Conservation (phyloP, 176 grass and related monocot genomes). For the Poa pratensis region DNA sequence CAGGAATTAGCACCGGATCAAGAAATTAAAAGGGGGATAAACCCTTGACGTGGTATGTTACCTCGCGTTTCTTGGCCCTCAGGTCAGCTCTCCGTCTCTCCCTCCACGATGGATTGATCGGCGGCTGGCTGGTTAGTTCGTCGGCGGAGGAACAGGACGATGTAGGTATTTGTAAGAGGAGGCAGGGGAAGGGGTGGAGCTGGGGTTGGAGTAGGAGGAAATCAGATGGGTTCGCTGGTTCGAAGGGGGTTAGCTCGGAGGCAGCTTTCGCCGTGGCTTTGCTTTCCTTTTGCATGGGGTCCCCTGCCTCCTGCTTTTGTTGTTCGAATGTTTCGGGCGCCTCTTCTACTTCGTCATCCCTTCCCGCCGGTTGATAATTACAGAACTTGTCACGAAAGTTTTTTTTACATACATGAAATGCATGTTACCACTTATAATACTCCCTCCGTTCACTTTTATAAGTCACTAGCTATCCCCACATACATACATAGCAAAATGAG, state of each 20-base stretch:
- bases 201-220: neutral
- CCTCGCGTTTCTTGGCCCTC: conserved; percentile 15
- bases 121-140: neutral
- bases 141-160: neutral
- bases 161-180: conserved; percentile 57
- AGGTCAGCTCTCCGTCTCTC: neutral
- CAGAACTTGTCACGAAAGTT: too few species aligned
- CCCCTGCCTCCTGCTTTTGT: conserved; percentile 28
- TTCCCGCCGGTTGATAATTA: too few species aligned
- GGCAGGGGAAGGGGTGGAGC: neutral
- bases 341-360: conserved; percentile 23
- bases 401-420: too few species aligned
- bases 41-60: neutral
- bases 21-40: neutral
- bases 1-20: neutral
- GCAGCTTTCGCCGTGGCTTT: conserved; percentile 30
- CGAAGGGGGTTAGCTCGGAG: conserved; percentile 49
- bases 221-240: conserved; percentile 35
- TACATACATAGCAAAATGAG: too few species aligned
- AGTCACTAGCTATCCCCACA: too few species aligned
- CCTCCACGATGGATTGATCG: neutral
- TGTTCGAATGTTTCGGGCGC: conserved; percentile 59
- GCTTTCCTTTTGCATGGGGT: conserved; percentile 40
- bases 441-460: too few species aligned
- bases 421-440: too few species aligned